Base-by-base conservation (phyloP, 176 grass and related monocot genomes). In the Rhipidocladum racemiflorum region DNA sequence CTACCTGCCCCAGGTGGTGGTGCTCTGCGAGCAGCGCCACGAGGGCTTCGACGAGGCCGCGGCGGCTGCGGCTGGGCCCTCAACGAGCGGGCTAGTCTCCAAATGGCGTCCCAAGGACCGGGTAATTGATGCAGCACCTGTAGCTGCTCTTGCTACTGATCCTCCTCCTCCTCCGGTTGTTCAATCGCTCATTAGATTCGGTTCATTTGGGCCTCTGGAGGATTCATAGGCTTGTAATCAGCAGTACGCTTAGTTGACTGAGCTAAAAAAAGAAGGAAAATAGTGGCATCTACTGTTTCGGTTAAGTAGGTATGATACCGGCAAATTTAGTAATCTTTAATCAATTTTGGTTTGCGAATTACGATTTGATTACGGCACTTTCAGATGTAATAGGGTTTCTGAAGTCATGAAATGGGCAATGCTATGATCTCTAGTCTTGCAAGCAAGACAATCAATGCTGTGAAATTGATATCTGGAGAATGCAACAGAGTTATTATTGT, bases 51-150 rank as follows among this genome's bases (percentile, higher is more conserved):
- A 93, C 50, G 91, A 96, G 46, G 90, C 88, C 9, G 13, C 0
- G 87, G 87, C 83, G 5, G 74, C 81, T 0, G 85, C 85, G 12
- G 79, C 79, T 3, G 96, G 89, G 18, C 91, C 93, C 0, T 91
- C 91, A 0, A 90, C 92, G 28, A 93, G 87, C 24, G 97, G 96
- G 7, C 82, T 91, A 35, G 97, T 99, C 72, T 96, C 93, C 63
- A 99, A 99, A 63, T 99, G 97, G 97, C 85, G 97, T 2, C 91
- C 85, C 14, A 99, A 96, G 77, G 97, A 99, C 71, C 68, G 93
- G 93, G 97, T 99, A 93, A 90, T 78, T 60, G 84, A 73, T 74
- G 44, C 7, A 25, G 24, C 20, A 16, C 70, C 43, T 29, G 18
- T 24, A 15, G 2, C 51, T 61, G 27, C 69, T 79, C 13, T 36